Percentiles rank a stretch among this genome's conserved stretches.
Evolutionary conservation across 148 eudicot species (phyloP).

Genomic region (Euryodendron excelsum): DNA sequence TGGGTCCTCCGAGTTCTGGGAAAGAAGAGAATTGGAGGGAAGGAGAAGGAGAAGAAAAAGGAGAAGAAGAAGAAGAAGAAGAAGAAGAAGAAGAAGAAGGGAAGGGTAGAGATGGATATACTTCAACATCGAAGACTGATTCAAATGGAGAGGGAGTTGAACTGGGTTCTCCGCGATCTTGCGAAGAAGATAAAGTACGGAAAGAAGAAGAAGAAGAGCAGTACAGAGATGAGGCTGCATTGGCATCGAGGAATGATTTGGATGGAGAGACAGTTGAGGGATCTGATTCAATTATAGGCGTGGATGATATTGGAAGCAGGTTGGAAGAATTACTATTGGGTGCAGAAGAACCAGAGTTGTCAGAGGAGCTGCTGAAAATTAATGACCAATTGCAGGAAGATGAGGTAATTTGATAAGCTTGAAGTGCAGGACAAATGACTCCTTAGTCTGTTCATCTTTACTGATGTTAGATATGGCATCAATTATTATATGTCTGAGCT

Average conservation of each 20-base stretch:
- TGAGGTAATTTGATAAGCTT: constrained; percentile 54
- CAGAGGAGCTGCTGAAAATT: constrained; percentile 47
- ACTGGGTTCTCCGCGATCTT: constrained; percentile 31
- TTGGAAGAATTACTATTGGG: constrained; percentile 49
- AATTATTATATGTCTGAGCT: not conserved
- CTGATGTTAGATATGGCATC: not conserved
- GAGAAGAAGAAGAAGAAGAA: too few relatives aligned
- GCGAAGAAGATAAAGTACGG: constrained; percentile 13
- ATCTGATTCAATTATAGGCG: constrained; percentile 21
- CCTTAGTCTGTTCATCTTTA: too few relatives aligned
- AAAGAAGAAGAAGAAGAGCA: constrained; percentile 27
- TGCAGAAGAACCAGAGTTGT: constrained; percentile 50
- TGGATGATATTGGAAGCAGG: constrained; percentile 42
- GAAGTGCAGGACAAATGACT: too few relatives aligned
- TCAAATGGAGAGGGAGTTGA: constrained; percentile 12
- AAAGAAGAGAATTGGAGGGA: not conserved
- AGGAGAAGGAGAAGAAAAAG: not conserved
- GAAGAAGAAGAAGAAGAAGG: not conserved
- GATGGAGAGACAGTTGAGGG: constrained; percentile 13
- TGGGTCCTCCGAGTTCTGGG: constrained; percentile 23
- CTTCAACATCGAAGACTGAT: not conserved
- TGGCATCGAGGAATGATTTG: constrained; percentile 4
- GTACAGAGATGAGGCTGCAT: too few relatives aligned
- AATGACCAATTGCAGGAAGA: constrained; percentile 91
- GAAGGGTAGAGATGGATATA: not conserved